A percentile compares a stretch with the other conserved stretches of the same genome.
Evolutionary conservation across 768 basidiomycete species (phyloP).

Genomic region (Phanerochaete carnosa): DNA sequence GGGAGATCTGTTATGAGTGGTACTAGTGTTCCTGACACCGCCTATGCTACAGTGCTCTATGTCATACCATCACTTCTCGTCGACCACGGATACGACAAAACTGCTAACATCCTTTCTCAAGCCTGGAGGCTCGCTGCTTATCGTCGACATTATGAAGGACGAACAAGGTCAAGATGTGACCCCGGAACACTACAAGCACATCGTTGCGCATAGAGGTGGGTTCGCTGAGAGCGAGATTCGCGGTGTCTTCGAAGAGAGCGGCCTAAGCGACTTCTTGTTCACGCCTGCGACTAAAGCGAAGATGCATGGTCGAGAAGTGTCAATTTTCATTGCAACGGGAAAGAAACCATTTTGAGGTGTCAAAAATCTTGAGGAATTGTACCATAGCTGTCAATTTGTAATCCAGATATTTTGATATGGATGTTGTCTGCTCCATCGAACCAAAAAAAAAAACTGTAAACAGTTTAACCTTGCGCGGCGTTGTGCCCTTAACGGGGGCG

Average conservation of each 20-base stretch:
- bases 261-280: slow-evolving; percentile 44
- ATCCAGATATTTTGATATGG: background rate
- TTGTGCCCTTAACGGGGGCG: no score
- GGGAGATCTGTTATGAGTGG: slow-evolving; percentile 22
- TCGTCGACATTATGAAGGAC: slow-evolving; percentile 47
- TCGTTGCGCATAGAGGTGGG: slow-evolving; percentile 55
- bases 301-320: slow-evolving; percentile 30
- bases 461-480: no score
- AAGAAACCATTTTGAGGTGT: background rate
- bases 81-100: slow-evolving; percentile 47
- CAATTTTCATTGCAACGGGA: slow-evolving; percentile 50
- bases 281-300: slow-evolving; percentile 29
- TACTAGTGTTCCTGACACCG: background rate
- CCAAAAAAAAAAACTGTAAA: background rate
- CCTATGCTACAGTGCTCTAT: slow-evolving; percentile 47
- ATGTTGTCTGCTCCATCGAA: background rate
- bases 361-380: background rate
- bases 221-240: slow-evolving; percentile 48
- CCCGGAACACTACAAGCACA: slow-evolving; percentile 32
- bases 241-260: slow-evolving; percentile 48
- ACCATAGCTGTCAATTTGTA: background rate
- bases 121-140: slow-evolving; percentile 56
- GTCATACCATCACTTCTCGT: slow-evolving; percentile 62
- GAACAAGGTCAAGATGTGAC: slow-evolving; percentile 21
- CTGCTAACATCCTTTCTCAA: slow-evolving; percentile 56